Conservation (phyloP, 352 stramenopile genomes). For the Pythium periplocum region DNA sequence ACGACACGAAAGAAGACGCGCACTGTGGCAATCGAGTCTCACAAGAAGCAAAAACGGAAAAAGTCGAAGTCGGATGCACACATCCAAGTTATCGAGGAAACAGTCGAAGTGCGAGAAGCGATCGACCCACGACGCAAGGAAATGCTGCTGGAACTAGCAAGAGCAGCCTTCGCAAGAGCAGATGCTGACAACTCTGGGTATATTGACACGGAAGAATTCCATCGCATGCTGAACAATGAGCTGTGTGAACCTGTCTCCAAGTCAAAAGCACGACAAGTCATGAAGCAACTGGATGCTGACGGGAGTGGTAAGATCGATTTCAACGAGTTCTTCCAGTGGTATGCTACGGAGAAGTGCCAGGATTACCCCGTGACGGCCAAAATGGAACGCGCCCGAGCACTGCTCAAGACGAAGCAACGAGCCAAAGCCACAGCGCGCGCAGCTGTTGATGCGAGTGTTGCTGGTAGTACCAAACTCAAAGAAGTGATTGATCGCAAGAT, state of each 20-base stretch:
- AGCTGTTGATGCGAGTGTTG: constrained; percentile 15
- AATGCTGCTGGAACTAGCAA: constrained; percentile 24
- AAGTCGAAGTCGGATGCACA: constrained; percentile 4
- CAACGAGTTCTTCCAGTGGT: constrained; percentile 47
- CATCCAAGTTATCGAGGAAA: constrained; percentile 13
- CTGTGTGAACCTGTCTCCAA: constrained; percentile 39
- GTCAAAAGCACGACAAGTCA: constrained; percentile 20
- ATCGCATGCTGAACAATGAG: constrained; percentile 25
- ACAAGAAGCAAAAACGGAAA: constrained; percentile 6
- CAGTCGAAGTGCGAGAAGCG: constrained; percentile 28
- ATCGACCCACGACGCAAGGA: constrained; percentile 38
- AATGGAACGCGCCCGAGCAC: constrained; percentile 24
- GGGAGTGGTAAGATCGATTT: constrained; percentile 41
- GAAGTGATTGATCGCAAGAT: constrained; percentile 15
- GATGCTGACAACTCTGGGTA: constrained; percentile 30
- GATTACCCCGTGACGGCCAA: constrained; percentile 28
- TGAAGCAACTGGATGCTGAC: constrained; percentile 31
- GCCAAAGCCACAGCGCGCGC: constrained; percentile 16
- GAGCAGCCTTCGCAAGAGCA: constrained; percentile 24
- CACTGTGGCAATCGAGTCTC: background rate
- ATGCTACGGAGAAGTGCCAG: constrained; percentile 42
- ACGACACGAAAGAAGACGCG: constrained; percentile 20
- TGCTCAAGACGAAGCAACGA: constrained; percentile 29
- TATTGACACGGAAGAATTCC: constrained; percentile 32
- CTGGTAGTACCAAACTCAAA: constrained; percentile 14